phyloP scores from a whole-genome alignment of 306 rosid genomes.

The Canavalia gladiata region DNA sequence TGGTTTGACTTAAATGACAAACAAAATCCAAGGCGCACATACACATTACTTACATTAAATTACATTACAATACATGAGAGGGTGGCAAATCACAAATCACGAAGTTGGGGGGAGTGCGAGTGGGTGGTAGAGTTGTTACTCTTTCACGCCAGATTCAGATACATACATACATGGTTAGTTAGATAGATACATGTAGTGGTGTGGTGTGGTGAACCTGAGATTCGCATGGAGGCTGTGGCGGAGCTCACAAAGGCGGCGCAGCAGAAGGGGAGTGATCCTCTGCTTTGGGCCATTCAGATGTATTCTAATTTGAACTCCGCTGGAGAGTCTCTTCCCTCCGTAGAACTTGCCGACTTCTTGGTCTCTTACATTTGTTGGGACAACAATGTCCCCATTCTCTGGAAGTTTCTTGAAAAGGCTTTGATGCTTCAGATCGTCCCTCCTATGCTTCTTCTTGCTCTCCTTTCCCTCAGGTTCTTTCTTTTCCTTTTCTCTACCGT shows the following conservation, averaged over 20 bases:
- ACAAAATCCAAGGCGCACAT: slow-evolving; percentile 8
- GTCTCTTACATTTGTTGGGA: slow-evolving; percentile 96
- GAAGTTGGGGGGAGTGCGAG: background rate
- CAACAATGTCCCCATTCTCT: slow-evolving; percentile 82
- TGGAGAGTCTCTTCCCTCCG: slow-evolving; percentile 82
- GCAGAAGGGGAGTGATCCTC: slow-evolving; percentile 82
- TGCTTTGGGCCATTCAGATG: slow-evolving; percentile 83
- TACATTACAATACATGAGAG: background rate
- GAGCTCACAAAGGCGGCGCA: slow-evolving; percentile 82
- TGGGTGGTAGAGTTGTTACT: too few species aligned
- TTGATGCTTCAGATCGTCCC: slow-evolving; percentile 74
- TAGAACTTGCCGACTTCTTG: slow-evolving; percentile 72
- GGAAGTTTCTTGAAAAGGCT: slow-evolving; percentile 97
- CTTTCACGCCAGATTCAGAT: too few species aligned
- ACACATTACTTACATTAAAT: too few species aligned
- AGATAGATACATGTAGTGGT: too few species aligned
- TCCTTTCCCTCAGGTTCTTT: slow-evolving; percentile 75
- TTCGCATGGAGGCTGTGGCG: slow-evolving; percentile 61
- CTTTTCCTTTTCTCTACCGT: background rate
- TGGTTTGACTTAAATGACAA: slow-evolving; percentile 43
- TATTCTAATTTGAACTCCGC: slow-evolving; percentile 76
- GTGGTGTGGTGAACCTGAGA: too few species aligned
- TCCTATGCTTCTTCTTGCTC: slow-evolving; percentile 86
- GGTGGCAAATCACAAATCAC: background rate
- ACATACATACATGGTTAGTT: too few species aligned